A percentile compares a stretch with the other conserved stretches of the same genome.
Evolutionary conservation across 768 basidiomycete genomes (phyloP).

Genomic region (Trametes coccinea): DNA sequence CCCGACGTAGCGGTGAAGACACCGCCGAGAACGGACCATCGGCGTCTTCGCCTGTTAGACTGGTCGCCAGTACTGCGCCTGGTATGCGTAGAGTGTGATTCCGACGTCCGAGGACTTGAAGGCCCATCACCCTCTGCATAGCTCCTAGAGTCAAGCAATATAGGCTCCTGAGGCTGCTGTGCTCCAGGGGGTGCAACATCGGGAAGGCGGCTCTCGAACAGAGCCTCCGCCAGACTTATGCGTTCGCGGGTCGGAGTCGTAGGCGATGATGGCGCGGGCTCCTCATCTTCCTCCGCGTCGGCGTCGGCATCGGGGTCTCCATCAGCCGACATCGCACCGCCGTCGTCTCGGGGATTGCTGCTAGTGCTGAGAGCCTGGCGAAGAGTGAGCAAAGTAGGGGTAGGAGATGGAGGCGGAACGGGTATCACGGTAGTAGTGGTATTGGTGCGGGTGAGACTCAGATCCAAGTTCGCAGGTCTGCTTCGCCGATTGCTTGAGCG

Average conservation of each 20-base stretch:
- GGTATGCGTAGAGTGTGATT: slow-evolving; percentile 32
- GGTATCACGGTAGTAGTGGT: slow-evolving; percentile 38
- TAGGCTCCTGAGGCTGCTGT: slow-evolving; percentile 64
- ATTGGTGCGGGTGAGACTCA: slow-evolving; percentile 35
- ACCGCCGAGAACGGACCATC: slow-evolving; percentile 72
- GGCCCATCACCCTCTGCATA: slow-evolving; percentile 45
- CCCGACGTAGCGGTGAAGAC: slow-evolving; percentile 37
- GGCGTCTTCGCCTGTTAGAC: slow-evolving; percentile 50
- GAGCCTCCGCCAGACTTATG: slow-evolving; percentile 71
- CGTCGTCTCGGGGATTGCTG: slow-evolving; percentile 32
- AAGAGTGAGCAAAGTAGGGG: slow-evolving; percentile 62
- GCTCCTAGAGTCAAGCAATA: slow-evolving; percentile 49
- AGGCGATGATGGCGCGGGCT: slow-evolving; percentile 32
- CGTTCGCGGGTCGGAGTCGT: slow-evolving; percentile 47
- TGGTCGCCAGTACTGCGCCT: slow-evolving; percentile 34
- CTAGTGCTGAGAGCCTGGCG: slow-evolving; percentile 60
- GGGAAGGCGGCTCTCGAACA: slow-evolving; percentile 79
- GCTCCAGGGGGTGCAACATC: slow-evolving; percentile 72
- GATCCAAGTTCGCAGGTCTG: slow-evolving; percentile 70
- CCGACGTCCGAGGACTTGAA: slow-evolving; percentile 49
- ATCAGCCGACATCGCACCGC: slow-evolving; percentile 12
- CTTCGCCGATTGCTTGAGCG: slow-evolving; percentile 47
- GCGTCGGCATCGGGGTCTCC: slow-evolving; percentile 54
- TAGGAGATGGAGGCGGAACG: slow-evolving; percentile 52
- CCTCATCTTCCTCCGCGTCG: slow-evolving; percentile 48